Base-by-base conservation (phyloP, 106 monocot genomes). In the Xerophyta viscosa region DNA sequence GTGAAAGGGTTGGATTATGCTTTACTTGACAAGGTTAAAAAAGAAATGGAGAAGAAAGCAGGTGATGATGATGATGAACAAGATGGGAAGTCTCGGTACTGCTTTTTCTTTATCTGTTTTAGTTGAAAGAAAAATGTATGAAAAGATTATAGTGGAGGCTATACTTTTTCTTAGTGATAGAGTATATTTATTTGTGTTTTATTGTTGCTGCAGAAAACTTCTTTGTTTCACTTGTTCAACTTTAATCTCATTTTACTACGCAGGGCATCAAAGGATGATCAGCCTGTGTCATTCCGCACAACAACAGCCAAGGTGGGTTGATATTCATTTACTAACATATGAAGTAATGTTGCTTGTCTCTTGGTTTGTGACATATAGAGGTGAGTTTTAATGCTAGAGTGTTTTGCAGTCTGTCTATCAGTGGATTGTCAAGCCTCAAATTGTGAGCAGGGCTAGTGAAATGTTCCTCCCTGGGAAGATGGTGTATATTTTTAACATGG, bases 1-100 rank as follows among this genome's bases (percentile, higher is more conserved):
- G 96, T 96, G 47, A 96, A 96, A 66, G 96, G 96, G 36, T 74
- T 96, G 66, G 96, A 96, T 79, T 96, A 85, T 77, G 96, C 96
- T 61, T 69, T 96, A 44, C 96, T 96, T 44, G 48, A 96, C 73
- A 96, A 96, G 71, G 67, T 89, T 36, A 74, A 84, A 62, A 96
- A 88, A 76, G 96, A 96, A 71, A 81, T 89, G 54, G 81, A 85
- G 21, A 96, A 89, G 76, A 79, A 89, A 53, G 69, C 85, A 59
- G 96, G 89, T 56, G 67, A 29, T 55, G 96, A 85, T 45, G 96
- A 89, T 56, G 82, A 64, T 49, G n/a, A n/a, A n/a, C 70, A 60
- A 8, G 88, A 88, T 69, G 75, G 66, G 41, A 71, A 68, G 13
- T 46, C 76, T 45, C 84, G 76, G 94, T 84, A 72, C n/a, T n/a